A percentile compares a stretch with the other conserved stretches of the same genome.
Conservation (phyloP, 306 rosid genomes). For the Cucumis hystrix region DNA sequence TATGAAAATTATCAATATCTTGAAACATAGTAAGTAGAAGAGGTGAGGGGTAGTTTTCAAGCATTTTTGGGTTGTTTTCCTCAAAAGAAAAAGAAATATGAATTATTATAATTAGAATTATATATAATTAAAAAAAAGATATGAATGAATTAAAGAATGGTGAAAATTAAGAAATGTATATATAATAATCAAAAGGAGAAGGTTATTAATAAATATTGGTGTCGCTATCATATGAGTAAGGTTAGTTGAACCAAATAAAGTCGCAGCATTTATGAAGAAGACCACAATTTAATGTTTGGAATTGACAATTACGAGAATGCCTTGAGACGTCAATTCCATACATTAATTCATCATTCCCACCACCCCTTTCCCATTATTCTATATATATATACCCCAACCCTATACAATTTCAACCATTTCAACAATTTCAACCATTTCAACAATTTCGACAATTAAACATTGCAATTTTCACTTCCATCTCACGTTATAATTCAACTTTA, state of each 20-base stretch:
- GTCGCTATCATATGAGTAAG: background rate
- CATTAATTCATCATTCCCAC: background rate
- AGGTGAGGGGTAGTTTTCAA: background rate
- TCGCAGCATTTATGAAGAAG: background rate
- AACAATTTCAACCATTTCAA: too few relatives aligned
- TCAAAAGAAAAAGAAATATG: background rate
- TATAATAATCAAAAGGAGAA: background rate
- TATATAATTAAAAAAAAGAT: too few relatives aligned
- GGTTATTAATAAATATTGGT: background rate
- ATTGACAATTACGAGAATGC: slow-evolving; percentile 2
- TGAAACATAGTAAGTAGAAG: background rate
- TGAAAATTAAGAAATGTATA: too few relatives aligned
- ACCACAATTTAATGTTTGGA: background rate
- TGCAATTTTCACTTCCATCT: too few relatives aligned
- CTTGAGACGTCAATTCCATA: background rate
- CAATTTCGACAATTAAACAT: too few relatives aligned
- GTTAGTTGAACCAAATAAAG: slow-evolving; percentile 4
- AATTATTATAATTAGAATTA: too few relatives aligned
- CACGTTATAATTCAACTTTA: background rate
- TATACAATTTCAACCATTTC: too few relatives aligned
- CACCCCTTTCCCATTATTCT: background rate
- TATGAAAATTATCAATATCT: too few relatives aligned
- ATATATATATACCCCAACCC: too few relatives aligned
- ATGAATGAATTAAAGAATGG: background rate
- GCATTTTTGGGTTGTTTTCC: background rate